Conservation (phyloP, 1,284 basidiomycete genomes). For the Malassezia sympodialis region DNA sequence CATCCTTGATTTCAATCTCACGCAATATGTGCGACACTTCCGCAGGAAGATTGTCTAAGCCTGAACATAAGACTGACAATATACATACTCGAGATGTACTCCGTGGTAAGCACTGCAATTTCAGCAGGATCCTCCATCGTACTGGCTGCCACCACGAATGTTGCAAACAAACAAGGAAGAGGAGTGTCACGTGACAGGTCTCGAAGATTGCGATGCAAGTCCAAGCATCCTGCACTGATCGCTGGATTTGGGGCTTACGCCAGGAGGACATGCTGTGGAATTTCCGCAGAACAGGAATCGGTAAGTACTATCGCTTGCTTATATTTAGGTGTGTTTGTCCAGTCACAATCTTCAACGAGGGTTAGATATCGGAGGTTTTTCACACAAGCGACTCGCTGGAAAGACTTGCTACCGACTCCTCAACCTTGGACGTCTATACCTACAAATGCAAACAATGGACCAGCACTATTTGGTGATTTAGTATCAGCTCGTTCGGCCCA, state of each 20-base stretch:
- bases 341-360: not conserved
- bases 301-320: not conserved
- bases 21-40: conserved; percentile 43
- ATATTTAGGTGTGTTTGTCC: not conserved
- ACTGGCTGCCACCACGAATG: too few species aligned
- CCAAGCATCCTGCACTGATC: not conserved
- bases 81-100: conserved; percentile 33
- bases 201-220: not conserved
- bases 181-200: conserved; percentile 4
- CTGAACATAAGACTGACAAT: not conserved
- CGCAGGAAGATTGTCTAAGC: conserved; percentile 41
- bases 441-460: not conserved
- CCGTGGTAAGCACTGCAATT: conserved; percentile 40
- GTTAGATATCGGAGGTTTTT: not conserved
- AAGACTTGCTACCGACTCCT: not conserved
- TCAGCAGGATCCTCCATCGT: conserved; percentile 42
- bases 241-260: not conserved
- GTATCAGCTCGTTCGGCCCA: not conserved
- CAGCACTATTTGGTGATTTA: not conserved
- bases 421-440: not conserved
- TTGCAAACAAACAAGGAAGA: not conserved
- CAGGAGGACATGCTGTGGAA: not conserved
- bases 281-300: not conserved
- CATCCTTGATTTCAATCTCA: conserved; percentile 46
- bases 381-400: not conserved